phyloP scores from a whole-genome alignment of 352 stramenopile genomes.

The Blastocystis sp. region DNA sequence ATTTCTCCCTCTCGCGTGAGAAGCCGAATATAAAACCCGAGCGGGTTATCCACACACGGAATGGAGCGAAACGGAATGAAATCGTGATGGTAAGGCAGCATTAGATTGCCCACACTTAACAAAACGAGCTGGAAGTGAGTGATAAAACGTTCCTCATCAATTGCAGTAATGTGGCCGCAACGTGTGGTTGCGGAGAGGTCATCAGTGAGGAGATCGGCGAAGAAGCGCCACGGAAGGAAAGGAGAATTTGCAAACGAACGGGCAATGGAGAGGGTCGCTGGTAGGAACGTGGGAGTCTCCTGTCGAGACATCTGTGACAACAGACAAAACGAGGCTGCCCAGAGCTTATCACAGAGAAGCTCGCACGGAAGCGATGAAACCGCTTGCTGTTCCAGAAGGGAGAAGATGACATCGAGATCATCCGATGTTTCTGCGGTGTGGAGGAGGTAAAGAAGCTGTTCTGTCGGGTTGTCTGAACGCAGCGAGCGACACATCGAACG shows the following conservation, averaged over 20 bases:
- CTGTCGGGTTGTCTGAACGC: neutral
- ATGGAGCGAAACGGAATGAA: no score
- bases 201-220: neutral
- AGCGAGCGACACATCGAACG: neutral
- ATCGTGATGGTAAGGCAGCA: no score
- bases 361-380: neutral
- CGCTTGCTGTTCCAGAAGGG: neutral
- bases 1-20: no score
- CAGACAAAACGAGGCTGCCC: neutral
- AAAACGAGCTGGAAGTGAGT: neutral
- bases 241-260: neutral
- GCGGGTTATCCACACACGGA: no score
- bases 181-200: neutral
- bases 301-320: neutral
- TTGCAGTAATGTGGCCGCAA: neutral
- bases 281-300: neutral
- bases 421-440: constrained; percentile 15
- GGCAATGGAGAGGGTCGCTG: neutral
- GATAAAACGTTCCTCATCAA: neutral
- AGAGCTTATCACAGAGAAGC: neutral
- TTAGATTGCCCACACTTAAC: no score
- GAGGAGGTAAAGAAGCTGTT: neutral
- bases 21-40: no score
- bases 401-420: neutral
- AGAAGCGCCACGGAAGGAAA: neutral